These are phyloP conservation scores for Termitomyces sp. DNA, from an alignment of 768 basidiomycete genomes.

Conservation along the genomic window DNA sequence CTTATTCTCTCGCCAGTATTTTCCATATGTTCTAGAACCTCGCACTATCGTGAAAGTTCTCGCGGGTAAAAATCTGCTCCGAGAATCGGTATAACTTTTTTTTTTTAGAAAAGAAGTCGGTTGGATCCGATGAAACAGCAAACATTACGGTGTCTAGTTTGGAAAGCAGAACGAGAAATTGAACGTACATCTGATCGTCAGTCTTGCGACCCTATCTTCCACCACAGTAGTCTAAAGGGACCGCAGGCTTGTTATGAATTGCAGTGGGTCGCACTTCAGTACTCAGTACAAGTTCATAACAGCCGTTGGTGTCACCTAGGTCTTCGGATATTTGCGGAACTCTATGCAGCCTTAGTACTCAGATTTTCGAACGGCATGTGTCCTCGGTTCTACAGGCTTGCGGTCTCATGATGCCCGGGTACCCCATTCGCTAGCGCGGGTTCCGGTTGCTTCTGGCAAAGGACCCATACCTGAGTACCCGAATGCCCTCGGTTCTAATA, in stretches of 20 bases:
- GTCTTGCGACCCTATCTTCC: not conserved
- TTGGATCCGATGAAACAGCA: not conserved
- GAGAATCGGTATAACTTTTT: not conserved
- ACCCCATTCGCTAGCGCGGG: not conserved
- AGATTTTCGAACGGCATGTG: not conserved
- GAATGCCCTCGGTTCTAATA: too few species aligned
- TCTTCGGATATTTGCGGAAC: not conserved
- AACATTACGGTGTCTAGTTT: not conserved
- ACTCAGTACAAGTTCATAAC: not conserved
- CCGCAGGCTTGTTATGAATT: not conserved
- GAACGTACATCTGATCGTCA: not conserved
- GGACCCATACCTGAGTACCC: not conserved
- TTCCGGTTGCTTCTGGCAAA: not conserved
- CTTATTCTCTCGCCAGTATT: not conserved
- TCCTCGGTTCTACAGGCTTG: not conserved
- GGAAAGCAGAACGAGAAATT: not conserved
- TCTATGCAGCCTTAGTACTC: not conserved
- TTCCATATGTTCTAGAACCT: not conserved
- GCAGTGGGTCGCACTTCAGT: not conserved
- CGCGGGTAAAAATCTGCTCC: not conserved
- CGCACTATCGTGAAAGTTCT: not conserved
- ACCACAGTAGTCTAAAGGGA: not conserved
- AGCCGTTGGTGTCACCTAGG: too few species aligned
- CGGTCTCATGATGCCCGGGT: not conserved
- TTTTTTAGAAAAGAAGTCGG: not conserved